These are phyloP conservation scores for Nakataea oryzae DNA, from an alignment of 2,329 filamentous ascomycete genomes.

Conservation along the genomic window DNA sequence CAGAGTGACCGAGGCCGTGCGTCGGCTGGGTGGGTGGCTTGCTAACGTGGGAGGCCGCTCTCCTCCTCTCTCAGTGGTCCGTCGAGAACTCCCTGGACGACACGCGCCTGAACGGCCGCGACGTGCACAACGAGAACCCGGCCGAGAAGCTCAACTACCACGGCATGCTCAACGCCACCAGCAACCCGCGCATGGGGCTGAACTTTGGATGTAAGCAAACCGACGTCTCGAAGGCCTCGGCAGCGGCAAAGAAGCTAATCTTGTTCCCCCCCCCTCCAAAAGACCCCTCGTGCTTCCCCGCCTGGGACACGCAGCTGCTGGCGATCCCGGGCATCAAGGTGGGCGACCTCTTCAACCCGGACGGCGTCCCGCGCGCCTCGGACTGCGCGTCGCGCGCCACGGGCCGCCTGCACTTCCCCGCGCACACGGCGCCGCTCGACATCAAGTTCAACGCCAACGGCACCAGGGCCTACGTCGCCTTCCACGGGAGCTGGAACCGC, in stretches of 20 bases:
- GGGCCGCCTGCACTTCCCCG: constrained; percentile 34
- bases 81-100: constrained; percentile 66
- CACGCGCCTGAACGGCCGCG: constrained; percentile 43
- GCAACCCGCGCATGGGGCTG: constrained; percentile 16
- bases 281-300: constrained; percentile 49
- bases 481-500: constrained; percentile 46
- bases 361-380: constrained; percentile 14
- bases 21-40: too few relatives aligned
- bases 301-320: constrained; percentile 37
- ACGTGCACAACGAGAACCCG: constrained; percentile 59
- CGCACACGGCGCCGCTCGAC: constrained; percentile 55
- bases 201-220: constrained; percentile 51
- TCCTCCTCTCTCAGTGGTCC: constrained; percentile 27
- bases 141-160: constrained; percentile 67
- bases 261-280: neutral
- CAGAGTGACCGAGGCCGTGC: too few relatives aligned
- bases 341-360: constrained; percentile 24
- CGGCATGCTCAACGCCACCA: constrained; percentile 38
- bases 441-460: constrained; percentile 49
- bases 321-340: constrained; percentile 17
- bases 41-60: neutral
- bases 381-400: constrained; percentile 16
- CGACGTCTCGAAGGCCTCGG: constrained; percentile 33
- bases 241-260: neutral
- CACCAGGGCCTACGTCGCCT: constrained; percentile 46